phyloP scores from a whole-genome alignment of 331 rosid species.

The Arachis monticola region DNA sequence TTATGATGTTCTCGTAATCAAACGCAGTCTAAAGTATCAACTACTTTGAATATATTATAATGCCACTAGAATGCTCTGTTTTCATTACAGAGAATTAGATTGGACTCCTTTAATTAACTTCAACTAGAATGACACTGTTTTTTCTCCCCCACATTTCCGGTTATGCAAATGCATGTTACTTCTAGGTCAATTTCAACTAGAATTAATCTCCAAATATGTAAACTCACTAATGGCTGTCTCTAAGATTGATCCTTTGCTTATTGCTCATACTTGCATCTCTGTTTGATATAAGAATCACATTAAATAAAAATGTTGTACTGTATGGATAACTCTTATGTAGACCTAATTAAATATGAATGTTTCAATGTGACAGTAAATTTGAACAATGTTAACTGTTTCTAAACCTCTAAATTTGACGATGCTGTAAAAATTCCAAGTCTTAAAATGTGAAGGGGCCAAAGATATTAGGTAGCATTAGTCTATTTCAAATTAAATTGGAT shows the following conservation, averaged over 20 bases:
- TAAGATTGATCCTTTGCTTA: neutral
- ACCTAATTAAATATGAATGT: no score
- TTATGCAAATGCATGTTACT: neutral
- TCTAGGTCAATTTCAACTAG: neutral
- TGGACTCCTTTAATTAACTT: neutral
- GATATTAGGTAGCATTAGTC: no score
- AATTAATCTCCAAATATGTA: neutral
- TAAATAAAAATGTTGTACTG: neutral
- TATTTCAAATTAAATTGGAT: neutral
- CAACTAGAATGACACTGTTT: neutral
- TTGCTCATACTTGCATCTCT: neutral
- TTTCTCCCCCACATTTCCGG: no score
- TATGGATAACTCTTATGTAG: neutral
- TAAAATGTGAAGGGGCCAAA: no score
- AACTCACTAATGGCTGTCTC: neutral
- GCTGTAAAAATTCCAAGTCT: no score
- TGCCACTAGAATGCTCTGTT: neutral
- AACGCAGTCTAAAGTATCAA: neutral
- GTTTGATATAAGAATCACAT: neutral
- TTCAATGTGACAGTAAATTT: no score
- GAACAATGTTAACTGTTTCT: no score
- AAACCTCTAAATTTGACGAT: no score
- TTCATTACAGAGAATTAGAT: neutral
- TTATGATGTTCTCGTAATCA: no score
- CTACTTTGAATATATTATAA: neutral